Percentiles rank a stretch among this genome's conserved stretches.
phyloP scores from a whole-genome alignment of 2,329 filamentous ascomycete species.

The Talaromyces sp. region DNA sequence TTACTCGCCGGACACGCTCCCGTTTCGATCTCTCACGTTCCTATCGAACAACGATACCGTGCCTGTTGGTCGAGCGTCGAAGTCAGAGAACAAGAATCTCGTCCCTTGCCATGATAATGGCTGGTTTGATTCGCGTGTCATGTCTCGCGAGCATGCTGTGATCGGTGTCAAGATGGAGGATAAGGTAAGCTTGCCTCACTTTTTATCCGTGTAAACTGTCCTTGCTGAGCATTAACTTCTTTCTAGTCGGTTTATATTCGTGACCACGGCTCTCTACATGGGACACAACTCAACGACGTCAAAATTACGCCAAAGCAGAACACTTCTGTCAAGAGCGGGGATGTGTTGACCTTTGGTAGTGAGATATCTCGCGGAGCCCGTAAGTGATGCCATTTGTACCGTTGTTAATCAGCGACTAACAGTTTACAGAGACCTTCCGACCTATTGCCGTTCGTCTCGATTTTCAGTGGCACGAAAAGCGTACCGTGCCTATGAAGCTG shows the following conservation, averaged over 20 bases:
- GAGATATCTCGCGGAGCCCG: conserved; percentile 50
- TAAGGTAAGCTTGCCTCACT: conserved; percentile 25
- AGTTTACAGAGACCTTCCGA: conserved; percentile 18
- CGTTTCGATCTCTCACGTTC: conserved; percentile 35
- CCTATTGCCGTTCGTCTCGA: conserved; percentile 18
- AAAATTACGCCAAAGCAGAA: conserved; percentile 40
- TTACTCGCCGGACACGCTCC: conserved; percentile 24
- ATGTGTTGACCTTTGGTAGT: conserved; percentile 46
- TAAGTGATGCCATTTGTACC: conserved; percentile 22
- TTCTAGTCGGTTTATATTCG: conserved; percentile 46
- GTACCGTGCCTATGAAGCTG: conserved; percentile 6
- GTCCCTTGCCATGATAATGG: conserved; percentile 38
- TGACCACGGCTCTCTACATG: conserved; percentile 61
- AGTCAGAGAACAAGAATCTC: conserved; percentile 36
- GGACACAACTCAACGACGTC: conserved; percentile 54
- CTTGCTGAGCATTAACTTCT: conserved; percentile 17
- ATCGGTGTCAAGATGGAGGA: conserved; percentile 28
- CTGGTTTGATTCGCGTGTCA: conserved; percentile 47
- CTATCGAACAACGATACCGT: conserved; percentile 26
- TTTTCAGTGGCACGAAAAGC: conserved; percentile 17
- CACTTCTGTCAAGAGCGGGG: conserved; percentile 38
- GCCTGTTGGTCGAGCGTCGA: conserved; percentile 43
- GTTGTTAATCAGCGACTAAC: conserved; percentile 2
- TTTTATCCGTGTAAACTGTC: neutral
- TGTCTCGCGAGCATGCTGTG: conserved; percentile 47